Evolutionary conservation across 352 stramenopile species (phyloP).

Genomic region (Blastocystis sp.): DNA sequence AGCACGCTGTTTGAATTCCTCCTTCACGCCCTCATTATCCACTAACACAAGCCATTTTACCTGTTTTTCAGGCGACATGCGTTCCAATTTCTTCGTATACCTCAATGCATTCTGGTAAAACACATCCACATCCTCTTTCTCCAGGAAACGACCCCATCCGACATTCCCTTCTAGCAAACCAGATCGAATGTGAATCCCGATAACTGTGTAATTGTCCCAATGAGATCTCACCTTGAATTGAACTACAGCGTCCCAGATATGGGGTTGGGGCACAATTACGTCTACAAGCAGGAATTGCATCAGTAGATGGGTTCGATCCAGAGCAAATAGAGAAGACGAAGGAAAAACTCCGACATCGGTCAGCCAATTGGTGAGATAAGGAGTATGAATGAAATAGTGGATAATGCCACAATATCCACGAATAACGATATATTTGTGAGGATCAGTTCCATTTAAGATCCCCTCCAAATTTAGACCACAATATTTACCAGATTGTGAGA

Average conservation of each 20-base stretch:
- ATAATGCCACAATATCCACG: slow-evolving; percentile 22
- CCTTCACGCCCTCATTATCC: background rate
- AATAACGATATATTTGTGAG: slow-evolving; percentile 5
- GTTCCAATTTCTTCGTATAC: background rate
- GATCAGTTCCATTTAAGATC: slow-evolving; percentile 4
- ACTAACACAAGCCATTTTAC: slow-evolving; percentile 35
- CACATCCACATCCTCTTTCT: slow-evolving; percentile 9
- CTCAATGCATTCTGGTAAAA: background rate
- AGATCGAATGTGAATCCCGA: slow-evolving; percentile 22
- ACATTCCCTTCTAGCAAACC: slow-evolving; percentile 49
- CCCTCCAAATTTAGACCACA: background rate
- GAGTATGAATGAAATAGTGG: slow-evolving; percentile 21
- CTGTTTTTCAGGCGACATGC: background rate
- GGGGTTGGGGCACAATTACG: background rate
- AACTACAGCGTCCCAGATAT: background rate
- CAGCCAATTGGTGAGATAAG: background rate
- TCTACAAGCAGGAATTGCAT: slow-evolving; percentile 52
- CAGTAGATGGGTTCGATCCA: background rate
- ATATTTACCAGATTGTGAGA: background rate
- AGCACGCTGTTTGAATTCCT: background rate
- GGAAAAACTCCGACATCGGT: background rate
- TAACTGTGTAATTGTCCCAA: background rate
- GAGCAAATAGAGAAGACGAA: background rate
- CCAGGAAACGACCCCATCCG: slow-evolving; percentile 41
- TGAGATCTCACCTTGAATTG: background rate